Evolutionary conservation across 495 filamentous ascomycete genomes (phyloP), one percentile per base, ranked within the genome.

Genomic region (Lophiostoma macrostomum): DNA sequence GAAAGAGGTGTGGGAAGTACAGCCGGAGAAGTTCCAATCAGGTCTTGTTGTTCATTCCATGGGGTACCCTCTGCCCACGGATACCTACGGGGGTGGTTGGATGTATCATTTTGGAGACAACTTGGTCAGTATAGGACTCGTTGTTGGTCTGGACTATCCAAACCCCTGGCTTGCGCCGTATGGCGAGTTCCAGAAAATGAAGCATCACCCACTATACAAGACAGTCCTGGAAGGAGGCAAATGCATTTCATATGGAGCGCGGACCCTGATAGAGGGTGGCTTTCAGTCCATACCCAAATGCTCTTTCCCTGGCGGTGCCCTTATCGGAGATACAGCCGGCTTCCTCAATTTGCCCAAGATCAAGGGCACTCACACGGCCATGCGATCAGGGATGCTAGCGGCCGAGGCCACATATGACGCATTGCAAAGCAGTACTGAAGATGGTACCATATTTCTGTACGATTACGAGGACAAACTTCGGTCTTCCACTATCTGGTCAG

Each of bases 31-130:
- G 69, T 96, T 96, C 73, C 74, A 80, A 27, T 83, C 87, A 55
- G 93, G 93, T 36, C 79, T 94, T 68, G 78, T 96, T 37, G 76
- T 80, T 7, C 94, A 99, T 73, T 88, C 90, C 3, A 82, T 99
- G 85, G 93, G 93, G 12, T 97, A 95, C 65, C 93, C 93, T 12
- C 70, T 99, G 24, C 84, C 91, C 6, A 76, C 71, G 63, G 85
- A 96, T 67, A 95, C 90, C 3, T 99, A 99, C 57, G 93, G 93
- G 58, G 93, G 93, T 60, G 89, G 87, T 31, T 99, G 87, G 86
- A 89, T 99, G 83, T 99, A 99, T 63, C 93, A 99, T 69, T 98
- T 97, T 66, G 93, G 90, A 18, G 91, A 97, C 58, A 97, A 97
- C 69, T 81, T 96, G 60, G 93, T 97, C 59, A 91, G 86, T 62